Base-by-base conservation (phyloP, 371 early-diverging fungal species). In the Gilbertella persicaria region DNA sequence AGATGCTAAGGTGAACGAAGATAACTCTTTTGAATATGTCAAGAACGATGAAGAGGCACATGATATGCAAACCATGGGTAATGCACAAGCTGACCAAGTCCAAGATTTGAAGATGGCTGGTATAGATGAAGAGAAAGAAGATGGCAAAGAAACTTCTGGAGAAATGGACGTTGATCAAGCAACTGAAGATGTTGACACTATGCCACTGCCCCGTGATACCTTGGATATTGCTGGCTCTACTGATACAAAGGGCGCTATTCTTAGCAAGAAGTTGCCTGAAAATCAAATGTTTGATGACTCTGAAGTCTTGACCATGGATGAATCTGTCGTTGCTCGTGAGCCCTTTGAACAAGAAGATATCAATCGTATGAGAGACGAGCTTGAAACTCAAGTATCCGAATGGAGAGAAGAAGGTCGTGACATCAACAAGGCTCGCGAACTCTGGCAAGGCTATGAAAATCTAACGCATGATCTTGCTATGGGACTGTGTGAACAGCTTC, bases 401-500 rank as follows among this genome's bases (percentile, higher is more conserved):
- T 79, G 85, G 84, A 69, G 85, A 24, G 77, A 83, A 38, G 73
- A 74, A 30, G 83, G 83, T 14, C 72, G 80, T 40, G 85, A 84
- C 55, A 71, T 70, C 28, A 79, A 74, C 20, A 78, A 77, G 30
- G 90, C 94, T 12, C 81, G 85, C 38, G 83, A 89, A 50, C 73
- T 96, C 19, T 98, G 98, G 98, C 87, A 86, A 58, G 72, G 83
- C 39, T 98, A 94, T 73, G 89, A 89, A 56, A 81, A 84, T n/a
- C 66, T 93, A 48, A 94, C 92, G 3, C 88, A 91, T 57, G 92
- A 96, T 54, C 82, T 95, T 29, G 87, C 98, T 3, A 86, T 94
- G 64, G 79, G 89, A 24, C 82, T 99, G 9, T 93, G 94, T 60
- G 98, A 99, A 71, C 94, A 97, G 60, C 84, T 99, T 36, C 89